A percentile compares a stretch with the other conserved stretches of the same genome.
phyloP scores from a whole-genome alignment of 371 early-diverging fungal genomes.

The Pancytospora philotis region DNA sequence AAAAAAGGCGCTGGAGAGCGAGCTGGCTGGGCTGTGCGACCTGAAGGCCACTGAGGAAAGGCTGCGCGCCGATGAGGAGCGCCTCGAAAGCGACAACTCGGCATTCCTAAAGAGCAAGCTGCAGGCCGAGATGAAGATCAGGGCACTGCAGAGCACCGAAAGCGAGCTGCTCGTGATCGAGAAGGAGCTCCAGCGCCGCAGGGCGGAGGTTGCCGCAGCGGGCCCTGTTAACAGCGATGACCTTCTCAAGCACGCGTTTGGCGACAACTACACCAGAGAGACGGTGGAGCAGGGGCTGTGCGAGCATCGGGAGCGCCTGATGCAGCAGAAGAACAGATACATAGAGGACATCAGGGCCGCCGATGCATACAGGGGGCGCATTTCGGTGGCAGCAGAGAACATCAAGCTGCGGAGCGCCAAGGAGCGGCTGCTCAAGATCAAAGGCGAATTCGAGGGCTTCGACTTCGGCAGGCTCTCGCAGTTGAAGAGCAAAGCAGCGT shows the following conservation, averaged over 20 bases:
- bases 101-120: conserved; percentile 16
- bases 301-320: neutral
- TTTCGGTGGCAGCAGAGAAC: conserved; percentile 15
- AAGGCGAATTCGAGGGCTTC: conserved; percentile 20
- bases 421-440: conserved; percentile 15
- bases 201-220: neutral
- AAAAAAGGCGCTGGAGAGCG: too few species aligned
- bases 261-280: too few species aligned
- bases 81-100: conserved; percentile 22
- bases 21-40: too few species aligned
- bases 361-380: neutral
- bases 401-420: conserved; percentile 19
- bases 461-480: conserved; percentile 10
- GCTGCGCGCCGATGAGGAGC: neutral
- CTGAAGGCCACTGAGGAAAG: neutral
- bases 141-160: conserved; percentile 27
- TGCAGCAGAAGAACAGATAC: neutral
- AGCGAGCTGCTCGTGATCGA: conserved; percentile 13
- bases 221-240: neutral
- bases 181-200: conserved; percentile 16
- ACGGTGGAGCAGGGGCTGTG: too few species aligned
- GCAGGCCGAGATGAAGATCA: conserved; percentile 14
- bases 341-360: neutral
- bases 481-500: conserved; percentile 13
- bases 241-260: neutral